phyloP scores from a whole-genome alignment of 257 asterid species.

The Fraxinus cuspidata region DNA sequence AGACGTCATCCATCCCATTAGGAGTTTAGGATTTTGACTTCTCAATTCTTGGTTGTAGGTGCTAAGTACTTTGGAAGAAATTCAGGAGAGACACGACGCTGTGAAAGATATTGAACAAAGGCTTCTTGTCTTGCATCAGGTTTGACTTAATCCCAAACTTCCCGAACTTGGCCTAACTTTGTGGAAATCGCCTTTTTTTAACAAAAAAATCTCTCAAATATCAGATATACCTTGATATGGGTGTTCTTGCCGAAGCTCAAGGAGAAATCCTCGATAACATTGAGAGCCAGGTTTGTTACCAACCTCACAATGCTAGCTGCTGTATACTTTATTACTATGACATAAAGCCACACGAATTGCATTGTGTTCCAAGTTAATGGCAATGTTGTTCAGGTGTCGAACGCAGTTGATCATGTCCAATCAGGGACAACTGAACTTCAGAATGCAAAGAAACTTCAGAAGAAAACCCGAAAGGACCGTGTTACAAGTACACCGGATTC shows the following conservation, averaged over 20 bases:
- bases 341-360: background rate
- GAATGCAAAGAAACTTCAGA: slow-evolving; percentile 61
- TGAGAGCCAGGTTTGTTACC: slow-evolving; percentile 66
- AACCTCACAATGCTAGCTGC: slow-evolving; percentile 4
- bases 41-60: slow-evolving; percentile 41
- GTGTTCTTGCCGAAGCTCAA: slow-evolving; percentile 83
- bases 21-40: background rate
- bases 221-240: slow-evolving; percentile 82
- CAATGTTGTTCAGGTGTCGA: slow-evolving; percentile 54
- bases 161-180: background rate
- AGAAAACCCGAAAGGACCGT: slow-evolving; percentile 31
- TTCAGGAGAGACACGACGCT: slow-evolving; percentile 90
- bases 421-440: slow-evolving; percentile 63
- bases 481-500: too few species aligned
- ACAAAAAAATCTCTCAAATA: background rate
- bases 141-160: slow-evolving; percentile 11
- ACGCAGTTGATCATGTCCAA: slow-evolving; percentile 70
- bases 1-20: background rate
- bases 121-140: slow-evolving; percentile 86
- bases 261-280: slow-evolving; percentile 84
- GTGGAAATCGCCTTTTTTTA: background rate
- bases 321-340: slow-evolving; percentile 1
- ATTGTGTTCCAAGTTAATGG: slow-evolving; percentile 26
- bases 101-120: slow-evolving; percentile 83
- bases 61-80: slow-evolving; percentile 70